Evolutionary conservation across 2,329 filamentous ascomycete genomes (phyloP).

Genomic region (Fusarium decemcellulare): DNA sequence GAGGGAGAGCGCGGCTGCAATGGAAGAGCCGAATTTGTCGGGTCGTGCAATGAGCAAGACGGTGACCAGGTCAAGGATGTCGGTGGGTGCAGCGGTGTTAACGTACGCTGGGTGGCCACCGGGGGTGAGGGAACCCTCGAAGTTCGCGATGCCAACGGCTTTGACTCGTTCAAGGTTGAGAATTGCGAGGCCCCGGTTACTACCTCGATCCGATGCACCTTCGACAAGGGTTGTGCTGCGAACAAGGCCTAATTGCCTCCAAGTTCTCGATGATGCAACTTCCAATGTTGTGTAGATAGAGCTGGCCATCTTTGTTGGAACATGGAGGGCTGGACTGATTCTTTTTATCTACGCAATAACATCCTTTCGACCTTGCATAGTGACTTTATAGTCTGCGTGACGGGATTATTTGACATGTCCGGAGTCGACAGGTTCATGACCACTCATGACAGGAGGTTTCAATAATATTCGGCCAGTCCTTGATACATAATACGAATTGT

Average conservation of each 20-base stretch:
- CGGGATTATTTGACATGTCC: no score
- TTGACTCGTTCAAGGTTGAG: neutral
- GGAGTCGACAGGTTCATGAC: no score
- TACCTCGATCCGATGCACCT: neutral
- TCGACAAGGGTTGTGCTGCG: neutral
- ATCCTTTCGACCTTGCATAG: no score
- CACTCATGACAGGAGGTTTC: no score
- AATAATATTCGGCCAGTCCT: no score
- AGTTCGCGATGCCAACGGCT: neutral
- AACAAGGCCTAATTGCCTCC: neutral
- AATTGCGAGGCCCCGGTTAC: neutral
- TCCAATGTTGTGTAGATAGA: no score
- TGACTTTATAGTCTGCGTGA: no score
- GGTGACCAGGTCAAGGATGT: neutral
- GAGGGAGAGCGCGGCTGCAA: neutral
- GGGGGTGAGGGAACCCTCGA: neutral
- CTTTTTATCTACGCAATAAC: no score
- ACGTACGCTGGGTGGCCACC: neutral
- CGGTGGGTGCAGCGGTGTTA: neutral
- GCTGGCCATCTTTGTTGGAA: no score
- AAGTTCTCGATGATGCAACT: no score
- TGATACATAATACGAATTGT: no score
- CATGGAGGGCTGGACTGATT: no score
- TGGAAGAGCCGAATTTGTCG: neutral
- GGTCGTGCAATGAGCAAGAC: neutral